phyloP scores from a whole-genome alignment of 805 yeast species.

The Lachancea thermotolerans region DNA sequence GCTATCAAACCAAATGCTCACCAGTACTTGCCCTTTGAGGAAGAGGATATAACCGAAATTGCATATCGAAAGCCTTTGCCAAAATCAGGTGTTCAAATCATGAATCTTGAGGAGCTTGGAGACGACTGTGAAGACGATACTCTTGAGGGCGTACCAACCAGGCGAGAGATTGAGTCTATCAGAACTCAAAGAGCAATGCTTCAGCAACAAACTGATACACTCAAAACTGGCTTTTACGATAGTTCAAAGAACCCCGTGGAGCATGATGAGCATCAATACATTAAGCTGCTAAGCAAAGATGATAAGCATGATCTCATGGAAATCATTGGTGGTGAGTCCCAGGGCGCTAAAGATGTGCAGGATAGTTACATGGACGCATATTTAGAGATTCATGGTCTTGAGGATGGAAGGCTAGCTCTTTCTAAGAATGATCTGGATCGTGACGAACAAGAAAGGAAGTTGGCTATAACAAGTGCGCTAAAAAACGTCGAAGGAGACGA shows the following conservation, averaged over 20 bases:
- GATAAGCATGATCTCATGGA: conserved; percentile 23
- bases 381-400: conserved; percentile 13
- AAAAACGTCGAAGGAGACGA: conserved; percentile 6
- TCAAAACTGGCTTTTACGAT: conserved; percentile 5
- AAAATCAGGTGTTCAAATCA: conserved; percentile 1
- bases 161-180: conserved; percentile 12
- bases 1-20: neutral
- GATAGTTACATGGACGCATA: conserved; percentile 9
- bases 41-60: neutral
- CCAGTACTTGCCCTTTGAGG: neutral
- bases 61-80: too few species aligned
- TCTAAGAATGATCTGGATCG: conserved; percentile 13
- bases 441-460: conserved; percentile 11
- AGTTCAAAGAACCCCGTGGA: neutral
- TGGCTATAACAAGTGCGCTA: conserved; percentile 19
- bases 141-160: conserved; percentile 6
- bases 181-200: conserved; percentile 6
- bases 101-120: conserved; percentile 19
- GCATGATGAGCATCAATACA: conserved; percentile 21
- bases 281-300: conserved; percentile 22
- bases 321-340: conserved; percentile 6
- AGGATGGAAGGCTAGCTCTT: conserved; percentile 25
- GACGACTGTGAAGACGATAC: conserved; percentile 5
- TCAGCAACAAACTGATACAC: neutral
- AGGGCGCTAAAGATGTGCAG: conserved; percentile 3